phyloP scores from a whole-genome alignment of 768 basidiomycete genomes.

The Vararia minispora region DNA sequence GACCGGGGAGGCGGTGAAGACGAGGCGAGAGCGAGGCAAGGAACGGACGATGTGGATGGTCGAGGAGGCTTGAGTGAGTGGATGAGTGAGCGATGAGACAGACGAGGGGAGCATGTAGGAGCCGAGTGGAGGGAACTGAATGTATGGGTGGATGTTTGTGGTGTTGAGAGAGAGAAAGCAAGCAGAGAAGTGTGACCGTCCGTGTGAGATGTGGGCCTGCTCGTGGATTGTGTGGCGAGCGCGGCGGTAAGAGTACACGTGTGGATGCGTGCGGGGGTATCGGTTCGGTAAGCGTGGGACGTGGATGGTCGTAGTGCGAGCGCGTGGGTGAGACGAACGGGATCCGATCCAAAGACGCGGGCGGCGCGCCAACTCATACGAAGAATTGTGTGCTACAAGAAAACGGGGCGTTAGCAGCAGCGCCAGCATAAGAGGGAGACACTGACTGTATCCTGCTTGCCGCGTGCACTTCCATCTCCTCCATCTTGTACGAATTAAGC shows the following conservation, averaged over 20 bases:
- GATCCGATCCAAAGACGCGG: slow-evolving; percentile 1
- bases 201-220: slow-evolving; percentile 8
- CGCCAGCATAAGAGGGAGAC: neutral
- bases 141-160: too few relatives aligned
- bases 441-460: slow-evolving; percentile 84
- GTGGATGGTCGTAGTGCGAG: too few relatives aligned
- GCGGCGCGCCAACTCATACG: slow-evolving; percentile 39
- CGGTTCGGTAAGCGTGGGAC: neutral
- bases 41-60: too few relatives aligned
- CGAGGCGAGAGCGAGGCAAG: too few relatives aligned
- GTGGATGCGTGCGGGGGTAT: slow-evolving; percentile 1
- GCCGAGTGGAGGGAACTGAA: too few relatives aligned
- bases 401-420: slow-evolving; percentile 8
- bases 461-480: slow-evolving; percentile 98
- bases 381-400: slow-evolving; percentile 72
- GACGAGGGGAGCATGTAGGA: too few relatives aligned
- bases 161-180: too few relatives aligned
- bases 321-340: neutral
- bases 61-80: too few relatives aligned
- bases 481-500: slow-evolving; percentile 98
- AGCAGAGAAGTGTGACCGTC: slow-evolving; percentile 12
- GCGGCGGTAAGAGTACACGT: slow-evolving; percentile 2
- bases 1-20: too few relatives aligned
- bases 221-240: slow-evolving; percentile 9
- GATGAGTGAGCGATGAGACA: too few relatives aligned